Conservation (phyloP, 345 rosid species). For the Kandelia obovata region DNA sequence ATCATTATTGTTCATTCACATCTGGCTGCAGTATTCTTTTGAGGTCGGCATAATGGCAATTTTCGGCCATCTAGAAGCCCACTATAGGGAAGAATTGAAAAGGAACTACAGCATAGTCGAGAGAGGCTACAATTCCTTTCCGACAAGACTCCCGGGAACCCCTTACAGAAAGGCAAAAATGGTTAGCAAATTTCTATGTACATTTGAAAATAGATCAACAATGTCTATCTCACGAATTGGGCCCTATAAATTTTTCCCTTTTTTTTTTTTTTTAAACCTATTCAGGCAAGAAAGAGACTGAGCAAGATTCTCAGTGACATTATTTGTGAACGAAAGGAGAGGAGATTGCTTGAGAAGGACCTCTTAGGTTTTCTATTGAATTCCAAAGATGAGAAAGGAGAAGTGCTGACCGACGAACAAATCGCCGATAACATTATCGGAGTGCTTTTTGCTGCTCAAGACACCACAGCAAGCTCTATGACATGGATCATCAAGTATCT, state of each 20-base stretch:
- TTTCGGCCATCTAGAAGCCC: conserved; percentile 61
- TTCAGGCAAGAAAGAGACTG: conserved; percentile 59
- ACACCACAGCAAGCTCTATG: conserved; percentile 70
- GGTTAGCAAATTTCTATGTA: conserved; percentile 25
- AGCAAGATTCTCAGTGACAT: conserved; percentile 45
- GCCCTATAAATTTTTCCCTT: too few species aligned
- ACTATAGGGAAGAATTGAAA: conserved; percentile 60
- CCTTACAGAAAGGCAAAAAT: conserved; percentile 57
- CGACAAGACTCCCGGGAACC: conserved; percentile 74
- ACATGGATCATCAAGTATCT: conserved; percentile 82
- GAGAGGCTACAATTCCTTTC: conserved; percentile 84
- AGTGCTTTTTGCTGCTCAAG: conserved; percentile 69
- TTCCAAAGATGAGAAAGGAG: conserved; percentile 45
- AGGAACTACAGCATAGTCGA: conserved; percentile 66
- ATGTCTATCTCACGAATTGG: neutral
- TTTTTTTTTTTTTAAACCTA: neutral
- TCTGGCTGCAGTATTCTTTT: conserved; percentile 63
- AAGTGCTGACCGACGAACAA: conserved; percentile 37
- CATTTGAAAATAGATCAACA: neutral
- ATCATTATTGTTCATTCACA: neutral
- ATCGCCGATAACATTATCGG: conserved; percentile 69
- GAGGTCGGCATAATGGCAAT: conserved; percentile 71
- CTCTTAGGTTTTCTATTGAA: conserved; percentile 47
- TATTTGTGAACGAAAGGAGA: conserved; percentile 51
- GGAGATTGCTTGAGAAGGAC: conserved; percentile 36